Evolutionary conservation across 2,329 filamentous ascomycete genomes (phyloP), one percentile per base, ranked within the genome.

Genomic region (Colletotrichum sp.): DNA sequence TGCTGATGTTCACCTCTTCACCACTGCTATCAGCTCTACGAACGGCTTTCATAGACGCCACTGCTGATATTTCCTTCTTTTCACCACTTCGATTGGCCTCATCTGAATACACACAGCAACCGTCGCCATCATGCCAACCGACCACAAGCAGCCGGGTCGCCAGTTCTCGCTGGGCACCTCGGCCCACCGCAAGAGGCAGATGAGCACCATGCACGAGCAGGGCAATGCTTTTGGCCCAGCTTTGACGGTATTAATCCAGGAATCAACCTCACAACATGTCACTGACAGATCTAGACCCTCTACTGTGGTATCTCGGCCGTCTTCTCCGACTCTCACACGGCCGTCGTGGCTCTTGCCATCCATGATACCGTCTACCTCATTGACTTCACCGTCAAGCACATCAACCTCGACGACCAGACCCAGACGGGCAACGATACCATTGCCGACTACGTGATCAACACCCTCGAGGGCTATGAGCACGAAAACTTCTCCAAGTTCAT

Each of bases 321-420:
- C 64, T 85, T 89, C 64, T 83, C 86, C 2, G 86, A 90, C 36
- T 86, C 90, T 73, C 85, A 87, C 68, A 88, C 88, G 2, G 87
- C 92, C 13, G 89, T 90, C 7, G 87, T 95, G 28, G 92, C 93
- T 16, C 86, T 96, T 65, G 93, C 93, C 6, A 90, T 94, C 77
- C 94, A 95, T 77, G 94, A 96, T 81, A 91, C 92, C 8, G 93
- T 93, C 6, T 96, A 96, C 81, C 91, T 94, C 26, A 87, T 95
- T 60, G 94, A 96, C 82, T 96, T 94, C 80, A 90, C 90, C 7
- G 89, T 94, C 78, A 89, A 92, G 78, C 86, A 89, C n/a, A 86
- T 94, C 62, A 81, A 85, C 24, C 82, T 89, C 13, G 84, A 86
- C 10, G 84, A 87, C 60, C 81, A 84, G 24, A 80, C 85, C 69